These are phyloP conservation scores for Lyophyllum semitale DNA, from an alignment of 768 basidiomycete genomes.

Conservation along the genomic window DNA sequence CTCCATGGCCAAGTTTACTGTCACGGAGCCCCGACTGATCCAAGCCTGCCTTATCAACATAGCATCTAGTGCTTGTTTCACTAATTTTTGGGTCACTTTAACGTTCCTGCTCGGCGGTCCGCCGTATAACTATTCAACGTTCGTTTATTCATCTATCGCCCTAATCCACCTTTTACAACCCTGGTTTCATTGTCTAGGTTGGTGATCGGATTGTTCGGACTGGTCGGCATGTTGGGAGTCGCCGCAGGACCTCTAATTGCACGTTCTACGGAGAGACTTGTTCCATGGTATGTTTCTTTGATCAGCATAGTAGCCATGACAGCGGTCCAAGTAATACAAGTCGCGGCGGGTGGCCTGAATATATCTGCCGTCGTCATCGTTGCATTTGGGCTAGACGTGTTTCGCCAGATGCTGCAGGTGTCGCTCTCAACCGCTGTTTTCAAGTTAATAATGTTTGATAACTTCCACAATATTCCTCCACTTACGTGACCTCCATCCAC, in stretches of 20 bases:
- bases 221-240: slow-evolving; percentile 75
- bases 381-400: slow-evolving; percentile 71
- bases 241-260: slow-evolving; percentile 71
- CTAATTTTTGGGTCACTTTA: slow-evolving; percentile 70
- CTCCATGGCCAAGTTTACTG: slow-evolving; percentile 75
- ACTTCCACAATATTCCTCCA: neutral
- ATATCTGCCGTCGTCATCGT: slow-evolving; percentile 71
- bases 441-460: slow-evolving; percentile 33
- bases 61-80: slow-evolving; percentile 59
- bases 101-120: slow-evolving; percentile 81
- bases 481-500: too few species aligned
- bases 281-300: slow-evolving; percentile 79
- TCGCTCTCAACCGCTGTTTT: slow-evolving; percentile 63
- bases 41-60: slow-evolving; percentile 68
- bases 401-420: slow-evolving; percentile 75
- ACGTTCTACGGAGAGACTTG: slow-evolving; percentile 63
- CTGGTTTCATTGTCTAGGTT: too few species aligned
- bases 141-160: slow-evolving; percentile 21
- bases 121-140: slow-evolving; percentile 79
- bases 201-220: slow-evolving; percentile 71
- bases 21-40: slow-evolving; percentile 78
- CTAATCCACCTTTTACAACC: neutral
- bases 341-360: slow-evolving; percentile 68
- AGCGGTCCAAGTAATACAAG: slow-evolving; percentile 61
- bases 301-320: slow-evolving; percentile 48